Evolutionary conservation across 805 yeast genomes (phyloP).

Genomic region (Candida taoyuanica): DNA sequence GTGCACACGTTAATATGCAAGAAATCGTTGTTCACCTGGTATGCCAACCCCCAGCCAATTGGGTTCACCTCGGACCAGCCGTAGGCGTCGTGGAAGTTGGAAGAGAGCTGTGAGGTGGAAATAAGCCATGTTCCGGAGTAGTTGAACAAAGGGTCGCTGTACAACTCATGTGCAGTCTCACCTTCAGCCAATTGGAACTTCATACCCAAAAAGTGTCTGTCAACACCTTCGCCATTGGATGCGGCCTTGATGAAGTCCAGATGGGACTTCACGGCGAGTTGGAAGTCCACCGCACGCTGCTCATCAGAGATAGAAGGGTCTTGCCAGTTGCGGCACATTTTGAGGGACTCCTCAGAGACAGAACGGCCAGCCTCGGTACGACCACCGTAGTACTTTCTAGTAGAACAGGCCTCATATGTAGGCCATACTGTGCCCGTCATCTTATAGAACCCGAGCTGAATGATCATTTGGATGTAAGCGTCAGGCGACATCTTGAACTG

Average conservation of each 20-base stretch:
- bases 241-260: constrained; percentile 71
- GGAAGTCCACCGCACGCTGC: constrained; percentile 63
- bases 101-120: constrained; percentile 85
- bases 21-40: constrained; percentile 84
- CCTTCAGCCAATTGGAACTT: constrained; percentile 61
- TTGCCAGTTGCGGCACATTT: constrained; percentile 73
- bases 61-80: constrained; percentile 96
- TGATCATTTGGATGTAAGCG: constrained; percentile 84
- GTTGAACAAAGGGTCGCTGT: constrained; percentile 66
- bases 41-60: constrained; percentile 90
- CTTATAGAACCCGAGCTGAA: constrained; percentile 88
- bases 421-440: constrained; percentile 77
- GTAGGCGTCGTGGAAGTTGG: constrained; percentile 82
- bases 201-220: constrained; percentile 89
- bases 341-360: constrained; percentile 65
- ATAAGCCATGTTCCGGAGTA: constrained; percentile 84
- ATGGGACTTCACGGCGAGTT: constrained; percentile 71
- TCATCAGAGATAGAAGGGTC: constrained; percentile 39
- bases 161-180: constrained; percentile 58
- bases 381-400: constrained; percentile 82
- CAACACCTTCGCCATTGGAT: constrained; percentile 82
- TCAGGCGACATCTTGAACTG: constrained; percentile 86
- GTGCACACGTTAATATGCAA: constrained; percentile 80
- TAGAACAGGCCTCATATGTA: constrained; percentile 94
- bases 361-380: constrained; percentile 92